Evolutionary conservation across 768 basidiomycete species (phyloP).

Genomic region (Chalciporus piperatus): DNA sequence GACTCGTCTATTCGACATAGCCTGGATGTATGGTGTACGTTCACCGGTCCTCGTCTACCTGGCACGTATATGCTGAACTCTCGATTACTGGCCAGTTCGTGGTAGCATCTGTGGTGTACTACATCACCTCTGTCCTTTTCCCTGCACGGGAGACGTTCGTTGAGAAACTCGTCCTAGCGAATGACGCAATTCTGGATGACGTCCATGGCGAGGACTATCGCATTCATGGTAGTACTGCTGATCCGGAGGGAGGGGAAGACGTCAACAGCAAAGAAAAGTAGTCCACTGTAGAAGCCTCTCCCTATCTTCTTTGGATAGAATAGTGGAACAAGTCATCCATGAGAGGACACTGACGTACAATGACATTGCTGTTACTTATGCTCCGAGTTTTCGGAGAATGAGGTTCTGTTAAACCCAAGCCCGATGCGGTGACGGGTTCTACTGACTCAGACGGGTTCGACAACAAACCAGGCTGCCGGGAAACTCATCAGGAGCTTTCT

Average conservation of each 20-base stretch:
- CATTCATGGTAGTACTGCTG: background rate
- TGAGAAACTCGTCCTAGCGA: constrained; percentile 22
- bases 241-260: background rate
- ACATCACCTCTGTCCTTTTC: constrained; percentile 23
- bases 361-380: background rate
- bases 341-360: background rate
- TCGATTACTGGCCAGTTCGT: constrained; percentile 16
- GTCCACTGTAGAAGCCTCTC: background rate
- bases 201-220: background rate
- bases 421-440: constrained; percentile 8
- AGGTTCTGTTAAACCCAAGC: background rate
- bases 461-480: background rate
- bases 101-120: constrained; percentile 24
- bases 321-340: background rate
- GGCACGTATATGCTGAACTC: background rate
- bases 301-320: background rate
- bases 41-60: background rate
- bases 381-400: background rate
- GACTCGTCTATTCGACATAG: constrained; percentile 59
- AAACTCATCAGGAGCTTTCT: background rate
- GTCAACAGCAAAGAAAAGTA: constrained; percentile 4
- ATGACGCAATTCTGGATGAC: constrained; percentile 7
- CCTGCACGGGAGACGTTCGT: constrained; percentile 27
- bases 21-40: constrained; percentile 75
- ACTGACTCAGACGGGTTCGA: constrained; percentile 11